Evolutionary conservation across 1,139 yeast species (phyloP), one percentile per base, ranked within the genome.

Genomic region (Suhomyces yuchorum): DNA sequence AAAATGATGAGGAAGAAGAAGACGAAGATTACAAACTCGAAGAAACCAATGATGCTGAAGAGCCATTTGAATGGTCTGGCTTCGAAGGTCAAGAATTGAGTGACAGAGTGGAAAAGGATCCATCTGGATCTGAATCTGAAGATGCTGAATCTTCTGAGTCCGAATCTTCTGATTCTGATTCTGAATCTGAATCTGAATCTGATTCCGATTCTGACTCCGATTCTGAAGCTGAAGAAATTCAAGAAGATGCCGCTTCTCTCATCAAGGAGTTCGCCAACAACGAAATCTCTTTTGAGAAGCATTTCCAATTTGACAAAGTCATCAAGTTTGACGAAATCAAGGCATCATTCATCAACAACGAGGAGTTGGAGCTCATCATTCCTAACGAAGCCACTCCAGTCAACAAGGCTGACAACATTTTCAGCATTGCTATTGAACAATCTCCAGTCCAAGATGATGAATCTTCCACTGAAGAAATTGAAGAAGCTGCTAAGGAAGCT

Each of bases 201-300:
- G 43, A 37, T 7, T 47, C 52, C 9, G 48, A 44, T 1, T 42
- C 56, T 17, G 54, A 47, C 5, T 58, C 65, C 22, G 58, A 51
- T 14, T 48, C 56, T 15, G 56, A 55, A 17, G 71, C 68, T 23
- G 75, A 69, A 58, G 80, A 74, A 58, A 58, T 75, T 38, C 61
- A 63, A 53, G 80, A 75, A 59, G 80, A 75, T 47, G 71, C 77
- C 14, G 62, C 67, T 53, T 57, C 63, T 36, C 66, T 75, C 44
- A 74, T 73, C 51, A 63, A 66, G 54, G 77, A 74, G 44, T 75
- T 65, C 60, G 58, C 65, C 47, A 70, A 73, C 51, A 70, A 71
- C 49, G 78, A 73, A 61, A 68, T 75, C 52, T 65, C 63, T 49
- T 75, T 75, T 51, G 79, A 75, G 58, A 75, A 75, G 61, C 74